These are phyloP conservation scores for Ceriops zippeliana DNA, from an alignment of 345 rosid species.

Conservation along the genomic window DNA sequence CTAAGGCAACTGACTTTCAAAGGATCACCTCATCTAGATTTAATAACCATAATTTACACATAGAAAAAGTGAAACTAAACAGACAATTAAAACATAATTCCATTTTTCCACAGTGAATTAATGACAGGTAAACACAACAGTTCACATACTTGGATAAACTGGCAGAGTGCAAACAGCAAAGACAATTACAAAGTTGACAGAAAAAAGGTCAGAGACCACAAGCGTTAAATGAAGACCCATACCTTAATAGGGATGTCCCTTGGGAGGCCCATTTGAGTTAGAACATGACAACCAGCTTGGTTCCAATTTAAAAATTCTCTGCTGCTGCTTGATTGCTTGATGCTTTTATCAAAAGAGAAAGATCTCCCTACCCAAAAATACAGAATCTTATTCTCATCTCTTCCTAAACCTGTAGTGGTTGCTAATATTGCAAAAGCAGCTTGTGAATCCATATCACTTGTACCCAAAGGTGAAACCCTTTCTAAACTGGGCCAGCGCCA, in stretches of 20 bases:
- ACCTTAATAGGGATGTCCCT: constrained; percentile 66
- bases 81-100: background rate
- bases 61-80: too few species aligned
- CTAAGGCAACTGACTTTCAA: background rate
- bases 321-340: constrained; percentile 42
- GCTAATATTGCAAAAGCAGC: constrained; percentile 56
- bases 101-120: background rate
- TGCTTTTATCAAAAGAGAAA: constrained; percentile 38
- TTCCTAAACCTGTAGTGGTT: constrained; percentile 38
- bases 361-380: constrained; percentile 85
- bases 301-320: constrained; percentile 55
- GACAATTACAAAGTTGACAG: constrained; percentile 1
- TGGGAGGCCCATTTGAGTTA: constrained; percentile 56
- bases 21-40: background rate
- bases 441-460: constrained; percentile 51
- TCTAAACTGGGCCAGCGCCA: constrained; percentile 76
- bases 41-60: background rate
- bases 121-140: background rate
- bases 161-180: background rate
- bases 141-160: background rate
- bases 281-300: constrained; percentile 50
- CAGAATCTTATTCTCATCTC: constrained; percentile 44
- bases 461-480: constrained; percentile 39
- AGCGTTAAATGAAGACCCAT: constrained; percentile 16
- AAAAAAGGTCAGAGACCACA: background rate